These are phyloP conservation scores for Verticillium tricorpus DNA, from an alignment of 2,329 filamentous ascomycete species.

Conservation along the genomic window DNA sequence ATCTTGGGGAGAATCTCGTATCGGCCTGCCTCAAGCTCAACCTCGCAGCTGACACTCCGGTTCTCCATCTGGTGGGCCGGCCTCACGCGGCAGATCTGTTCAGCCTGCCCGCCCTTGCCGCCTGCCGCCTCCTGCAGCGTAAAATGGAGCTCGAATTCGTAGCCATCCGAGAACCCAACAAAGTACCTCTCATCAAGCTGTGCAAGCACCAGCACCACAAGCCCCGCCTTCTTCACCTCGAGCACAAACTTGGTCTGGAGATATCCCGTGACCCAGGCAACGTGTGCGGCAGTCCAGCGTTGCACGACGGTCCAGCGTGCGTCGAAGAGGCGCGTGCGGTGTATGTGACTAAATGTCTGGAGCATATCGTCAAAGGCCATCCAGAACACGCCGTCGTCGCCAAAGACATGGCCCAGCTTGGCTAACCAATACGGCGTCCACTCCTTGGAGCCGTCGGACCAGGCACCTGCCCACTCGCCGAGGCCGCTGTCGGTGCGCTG, in stretches of 20 bases:
- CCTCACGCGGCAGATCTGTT: conserved; percentile 28
- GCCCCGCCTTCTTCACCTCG: conserved; percentile 33
- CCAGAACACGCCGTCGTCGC: conserved; percentile 68
- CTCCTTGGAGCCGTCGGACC: conserved; percentile 75
- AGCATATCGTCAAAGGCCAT: conserved; percentile 56
- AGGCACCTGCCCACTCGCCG: conserved; percentile 66
- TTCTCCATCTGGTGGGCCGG: conserved; percentile 37
- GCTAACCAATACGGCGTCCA: conserved; percentile 79
- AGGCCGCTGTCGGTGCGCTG: conserved; percentile 35
- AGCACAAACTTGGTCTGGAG: conserved; percentile 39
- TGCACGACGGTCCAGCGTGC: conserved; percentile 39
- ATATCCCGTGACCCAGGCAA: conserved; percentile 41
- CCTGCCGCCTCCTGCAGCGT: conserved; percentile 26
- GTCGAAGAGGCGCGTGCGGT: conserved; percentile 54
- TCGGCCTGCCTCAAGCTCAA: conserved; percentile 62
- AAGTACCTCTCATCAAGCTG: conserved; percentile 44
- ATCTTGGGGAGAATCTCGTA: conserved; percentile 69
- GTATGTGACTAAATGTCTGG: conserved; percentile 53
- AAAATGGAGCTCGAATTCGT: conserved; percentile 37
- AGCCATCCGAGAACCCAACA: conserved; percentile 37
- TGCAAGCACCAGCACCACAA: conserved; percentile 37
- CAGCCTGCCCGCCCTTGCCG: conserved; percentile 10
- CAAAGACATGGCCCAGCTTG: conserved; percentile 68
- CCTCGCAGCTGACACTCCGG: conserved; percentile 66
- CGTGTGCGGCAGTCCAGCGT: conserved; percentile 36